phyloP scores from a whole-genome alignment of 2,329 filamentous ascomycete species.

The Ceratocystis eucalypticola region DNA sequence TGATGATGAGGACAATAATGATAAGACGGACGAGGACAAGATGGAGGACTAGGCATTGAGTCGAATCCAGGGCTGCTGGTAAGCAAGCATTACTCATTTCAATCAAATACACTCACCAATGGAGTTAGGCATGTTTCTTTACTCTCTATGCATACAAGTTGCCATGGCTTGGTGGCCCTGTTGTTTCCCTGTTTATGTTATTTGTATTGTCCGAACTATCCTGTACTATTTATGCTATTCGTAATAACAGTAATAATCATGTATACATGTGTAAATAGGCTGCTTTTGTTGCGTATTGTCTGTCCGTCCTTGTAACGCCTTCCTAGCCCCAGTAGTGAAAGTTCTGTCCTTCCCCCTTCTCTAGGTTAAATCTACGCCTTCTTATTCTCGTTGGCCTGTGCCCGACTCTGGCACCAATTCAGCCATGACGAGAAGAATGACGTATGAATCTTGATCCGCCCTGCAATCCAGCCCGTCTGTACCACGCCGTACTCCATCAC shows the following conservation, averaged over 20 bases:
- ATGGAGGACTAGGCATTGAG: slow-evolving; percentile 62
- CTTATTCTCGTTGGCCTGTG: slow-evolving; percentile 20
- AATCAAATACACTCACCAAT: not conserved
- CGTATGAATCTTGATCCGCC: slow-evolving; percentile 46
- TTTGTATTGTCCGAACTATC: too few species aligned
- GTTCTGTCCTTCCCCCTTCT: not conserved
- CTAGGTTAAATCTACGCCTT: not conserved
- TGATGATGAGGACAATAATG: slow-evolving; percentile 45
- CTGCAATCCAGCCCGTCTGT: slow-evolving; percentile 43
- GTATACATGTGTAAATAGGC: not conserved
- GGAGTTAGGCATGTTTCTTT: not conserved
- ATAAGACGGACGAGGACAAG: slow-evolving; percentile 55
- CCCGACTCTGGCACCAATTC: slow-evolving; percentile 52
- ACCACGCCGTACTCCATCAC: slow-evolving; percentile 52
- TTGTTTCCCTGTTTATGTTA: not conserved
- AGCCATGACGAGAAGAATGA: slow-evolving; percentile 60
- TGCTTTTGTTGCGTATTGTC: not conserved
- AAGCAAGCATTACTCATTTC: slow-evolving; percentile 5
- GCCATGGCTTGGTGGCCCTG: not conserved
- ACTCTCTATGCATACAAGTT: not conserved
- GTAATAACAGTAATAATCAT: not conserved
- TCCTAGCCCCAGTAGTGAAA: not conserved
- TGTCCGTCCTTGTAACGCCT: not conserved
- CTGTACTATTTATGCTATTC: not conserved
- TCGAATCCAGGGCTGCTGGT: not conserved